Conservation (phyloP, 2,329 filamentous ascomycete genomes). For the Colletotrichum paranaense region DNA sequence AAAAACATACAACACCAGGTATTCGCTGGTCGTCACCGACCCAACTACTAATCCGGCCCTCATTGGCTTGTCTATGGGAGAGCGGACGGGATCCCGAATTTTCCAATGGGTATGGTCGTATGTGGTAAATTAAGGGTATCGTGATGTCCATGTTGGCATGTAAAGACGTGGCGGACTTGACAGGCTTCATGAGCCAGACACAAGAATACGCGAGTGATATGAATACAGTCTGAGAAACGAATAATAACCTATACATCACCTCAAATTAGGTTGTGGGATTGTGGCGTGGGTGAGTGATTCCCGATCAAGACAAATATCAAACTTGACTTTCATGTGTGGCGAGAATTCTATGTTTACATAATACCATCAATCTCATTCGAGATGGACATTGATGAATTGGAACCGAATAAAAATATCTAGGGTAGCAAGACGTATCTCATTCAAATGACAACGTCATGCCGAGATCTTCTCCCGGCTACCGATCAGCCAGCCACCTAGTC, state of each 20-base stretch:
- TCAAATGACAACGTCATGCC: neutral
- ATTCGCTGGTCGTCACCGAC: conserved; percentile 30
- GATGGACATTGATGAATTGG: too few species aligned
- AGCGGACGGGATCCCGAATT: conserved; percentile 30
- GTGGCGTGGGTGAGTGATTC: too few species aligned
- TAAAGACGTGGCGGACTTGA: too few species aligned
- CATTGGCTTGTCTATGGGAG: conserved; percentile 21
- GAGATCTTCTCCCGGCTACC: neutral
- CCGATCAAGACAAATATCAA: too few species aligned
- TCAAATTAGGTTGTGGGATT: too few species aligned
- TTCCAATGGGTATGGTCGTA: conserved; percentile 27
- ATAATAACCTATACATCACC: too few species aligned
- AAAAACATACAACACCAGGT: conserved; percentile 27
- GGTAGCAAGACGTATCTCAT: neutral
- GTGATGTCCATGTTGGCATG: too few species aligned
- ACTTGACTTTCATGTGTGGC: too few species aligned
- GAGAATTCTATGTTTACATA: too few species aligned
- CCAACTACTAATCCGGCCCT: conserved; percentile 24
- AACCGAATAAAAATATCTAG: too few species aligned
- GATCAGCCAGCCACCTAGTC: neutral
- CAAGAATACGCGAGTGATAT: neutral
- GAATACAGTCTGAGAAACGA: too few species aligned
- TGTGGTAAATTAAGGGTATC: neutral
- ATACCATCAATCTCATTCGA: too few species aligned
- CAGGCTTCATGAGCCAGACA: neutral